Percentiles rank a stretch among this genome's conserved stretches.
Evolutionary conservation across 2,329 filamentous ascomycete genomes (phyloP).

Genomic region (Ophiostoma sp.): DNA sequence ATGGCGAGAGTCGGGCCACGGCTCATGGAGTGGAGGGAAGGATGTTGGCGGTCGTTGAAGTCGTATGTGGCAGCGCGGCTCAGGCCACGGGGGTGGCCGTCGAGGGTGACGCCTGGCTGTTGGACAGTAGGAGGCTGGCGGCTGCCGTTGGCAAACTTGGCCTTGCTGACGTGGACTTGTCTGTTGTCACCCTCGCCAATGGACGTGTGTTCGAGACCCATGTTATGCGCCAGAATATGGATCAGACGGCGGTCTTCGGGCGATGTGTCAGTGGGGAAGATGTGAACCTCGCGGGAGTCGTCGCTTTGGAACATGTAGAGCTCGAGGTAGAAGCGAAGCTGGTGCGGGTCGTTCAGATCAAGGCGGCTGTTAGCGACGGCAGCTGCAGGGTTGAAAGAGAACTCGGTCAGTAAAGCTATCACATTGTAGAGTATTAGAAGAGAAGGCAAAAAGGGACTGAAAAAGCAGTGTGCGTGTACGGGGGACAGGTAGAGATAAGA

Average conservation of each 20-base stretch:
- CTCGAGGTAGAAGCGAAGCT: slow-evolving; percentile 86
- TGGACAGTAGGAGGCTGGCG: slow-evolving; percentile 48
- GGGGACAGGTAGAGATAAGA: not conserved
- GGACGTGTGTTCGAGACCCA: slow-evolving; percentile 87
- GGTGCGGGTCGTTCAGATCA: slow-evolving; percentile 88
- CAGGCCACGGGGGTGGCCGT: slow-evolving; percentile 78
- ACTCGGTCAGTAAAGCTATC: not conserved
- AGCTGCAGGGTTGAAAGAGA: not conserved
- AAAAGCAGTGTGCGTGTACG: not conserved
- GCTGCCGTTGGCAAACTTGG: slow-evolving; percentile 43
- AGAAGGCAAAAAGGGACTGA: not conserved
- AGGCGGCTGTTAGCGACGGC: slow-evolving; percentile 39
- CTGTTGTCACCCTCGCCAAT: slow-evolving; percentile 84
- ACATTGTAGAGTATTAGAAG: not conserved
- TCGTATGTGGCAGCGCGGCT: slow-evolving; percentile 97
- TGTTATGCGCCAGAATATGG: slow-evolving; percentile 92
- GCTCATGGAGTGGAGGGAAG: slow-evolving; percentile 62
- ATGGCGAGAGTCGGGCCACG: slow-evolving; percentile 85
- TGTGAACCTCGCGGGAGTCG: slow-evolving; percentile 68
- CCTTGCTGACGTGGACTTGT: slow-evolving; percentile 86
- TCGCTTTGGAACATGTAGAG: slow-evolving; percentile 82
- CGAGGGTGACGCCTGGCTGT: slow-evolving; percentile 66
- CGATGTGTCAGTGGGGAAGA: slow-evolving; percentile 78
- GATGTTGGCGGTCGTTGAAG: slow-evolving; percentile 67
- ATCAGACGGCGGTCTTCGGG: slow-evolving; percentile 86